phyloP scores from a whole-genome alignment of 345 rosid species.

The Camelina hispida region DNA sequence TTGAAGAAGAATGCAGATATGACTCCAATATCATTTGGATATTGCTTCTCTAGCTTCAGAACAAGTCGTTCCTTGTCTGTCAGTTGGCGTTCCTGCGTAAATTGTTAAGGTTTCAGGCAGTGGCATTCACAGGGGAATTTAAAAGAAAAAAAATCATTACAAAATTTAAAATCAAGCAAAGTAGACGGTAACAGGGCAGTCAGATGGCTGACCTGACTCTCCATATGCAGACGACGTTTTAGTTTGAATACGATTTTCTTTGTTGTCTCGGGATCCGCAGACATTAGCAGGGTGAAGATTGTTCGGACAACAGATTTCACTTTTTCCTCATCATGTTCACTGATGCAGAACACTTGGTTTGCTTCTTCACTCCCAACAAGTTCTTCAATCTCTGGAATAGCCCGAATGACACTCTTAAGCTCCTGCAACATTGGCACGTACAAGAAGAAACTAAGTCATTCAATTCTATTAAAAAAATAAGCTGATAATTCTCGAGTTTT shows the following conservation, averaged over 20 bases:
- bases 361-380: slow-evolving; percentile 69
- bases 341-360: slow-evolving; percentile 53
- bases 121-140: not conserved
- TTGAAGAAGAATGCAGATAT: slow-evolving; percentile 86
- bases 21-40: slow-evolving; percentile 87
- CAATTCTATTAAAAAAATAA: not conserved
- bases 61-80: slow-evolving; percentile 88
- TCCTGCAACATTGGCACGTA: slow-evolving; percentile 57
- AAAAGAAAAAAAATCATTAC: not conserved
- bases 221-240: slow-evolving; percentile 64
- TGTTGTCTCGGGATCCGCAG: slow-evolving; percentile 72
- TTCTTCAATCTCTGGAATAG: slow-evolving; percentile 83
- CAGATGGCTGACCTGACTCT: slow-evolving; percentile 65
- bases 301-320: slow-evolving; percentile 66
- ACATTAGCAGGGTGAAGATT: slow-evolving; percentile 84
- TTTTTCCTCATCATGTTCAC: slow-evolving; percentile 57
- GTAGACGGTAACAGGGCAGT: not conserved
- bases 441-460: slow-evolving; percentile 10
- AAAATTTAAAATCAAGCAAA: not conserved
- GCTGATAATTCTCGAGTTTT: not conserved
- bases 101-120: slow-evolving; percentile 16
- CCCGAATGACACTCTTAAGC: slow-evolving; percentile 75
- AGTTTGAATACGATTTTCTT: slow-evolving; percentile 59
- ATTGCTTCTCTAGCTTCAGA: slow-evolving; percentile 81
- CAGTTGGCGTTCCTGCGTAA: slow-evolving; percentile 68